Conservation (phyloP, 345 rosid species). For the Gossypioides kirkii region DNA sequence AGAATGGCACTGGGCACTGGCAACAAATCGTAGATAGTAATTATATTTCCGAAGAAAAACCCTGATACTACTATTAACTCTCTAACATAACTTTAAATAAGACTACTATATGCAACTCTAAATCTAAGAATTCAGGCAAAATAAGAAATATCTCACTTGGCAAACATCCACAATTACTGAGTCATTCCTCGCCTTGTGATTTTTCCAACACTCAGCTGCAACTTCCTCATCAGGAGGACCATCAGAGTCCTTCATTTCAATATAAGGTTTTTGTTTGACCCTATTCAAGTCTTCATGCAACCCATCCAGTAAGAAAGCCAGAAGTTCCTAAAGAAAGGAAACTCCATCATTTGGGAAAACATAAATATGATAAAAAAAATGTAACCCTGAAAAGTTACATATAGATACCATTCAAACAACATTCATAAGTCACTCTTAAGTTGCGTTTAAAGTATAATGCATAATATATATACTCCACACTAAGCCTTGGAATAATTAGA, state of each 20-base stretch:
- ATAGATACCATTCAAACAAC: not conserved
- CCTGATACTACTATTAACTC: not conserved
- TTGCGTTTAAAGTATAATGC: not conserved
- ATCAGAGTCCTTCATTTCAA: slow-evolving; percentile 76
- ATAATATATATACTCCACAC: not conserved
- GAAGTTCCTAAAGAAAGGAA: slow-evolving; percentile 58
- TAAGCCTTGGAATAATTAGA: not conserved
- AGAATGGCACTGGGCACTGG: not conserved
- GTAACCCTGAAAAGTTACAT: not conserved
- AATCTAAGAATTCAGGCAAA: slow-evolving; percentile 10
- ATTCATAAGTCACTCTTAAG: not conserved
- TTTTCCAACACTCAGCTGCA: slow-evolving; percentile 82
- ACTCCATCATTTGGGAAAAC: slow-evolving; percentile 3
- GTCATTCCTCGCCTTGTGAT: slow-evolving; percentile 91
- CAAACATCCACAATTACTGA: slow-evolving; percentile 96
- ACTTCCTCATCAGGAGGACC: slow-evolving; percentile 82
- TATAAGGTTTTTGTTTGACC: slow-evolving; percentile 79
- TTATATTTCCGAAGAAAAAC: slow-evolving; percentile 1
- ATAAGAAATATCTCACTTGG: slow-evolving; percentile 48
- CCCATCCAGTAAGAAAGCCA: slow-evolving; percentile 88
- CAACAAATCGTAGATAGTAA: not conserved
- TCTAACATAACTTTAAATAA: not conserved
- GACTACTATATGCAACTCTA: not conserved
- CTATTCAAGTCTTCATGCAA: slow-evolving; percentile 95
- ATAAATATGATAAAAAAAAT: not conserved